Percentiles rank a stretch among this genome's conserved stretches.
Evolutionary conservation across 106 monocot genomes (phyloP).

Genomic region (Platanthera guangdongensis): DNA sequence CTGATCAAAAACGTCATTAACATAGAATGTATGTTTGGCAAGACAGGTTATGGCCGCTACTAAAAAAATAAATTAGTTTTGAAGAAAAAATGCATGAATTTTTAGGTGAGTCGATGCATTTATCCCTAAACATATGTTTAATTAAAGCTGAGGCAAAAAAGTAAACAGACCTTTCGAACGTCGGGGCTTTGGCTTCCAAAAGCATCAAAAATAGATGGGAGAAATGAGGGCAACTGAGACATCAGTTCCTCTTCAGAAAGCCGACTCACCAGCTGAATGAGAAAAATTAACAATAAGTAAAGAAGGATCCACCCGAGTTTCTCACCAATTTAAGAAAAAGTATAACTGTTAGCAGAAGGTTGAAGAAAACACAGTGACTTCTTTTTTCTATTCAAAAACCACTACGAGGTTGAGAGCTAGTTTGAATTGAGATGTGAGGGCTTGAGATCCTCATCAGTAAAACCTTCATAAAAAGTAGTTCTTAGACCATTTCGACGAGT

Average conservation of each 20-base stretch:
- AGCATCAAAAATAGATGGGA: slow-evolving; percentile 94
- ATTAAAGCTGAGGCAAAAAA: neutral
- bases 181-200: slow-evolving; percentile 90
- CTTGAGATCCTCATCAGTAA: too few species aligned
- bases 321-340: too few species aligned
- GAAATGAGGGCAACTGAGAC: slow-evolving; percentile 78
- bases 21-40: too few species aligned
- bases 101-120: neutral
- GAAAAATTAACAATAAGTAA: neutral
- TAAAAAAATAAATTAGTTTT: neutral
- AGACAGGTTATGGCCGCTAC: neutral
- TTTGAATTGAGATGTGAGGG: too few species aligned
- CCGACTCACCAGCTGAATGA: slow-evolving; percentile 67
- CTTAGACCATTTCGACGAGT: too few species aligned
- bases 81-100: neutral
- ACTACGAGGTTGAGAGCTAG: too few species aligned
- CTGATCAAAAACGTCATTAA: too few species aligned
- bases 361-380: too few species aligned
- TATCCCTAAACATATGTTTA: neutral
- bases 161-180: slow-evolving; percentile 73
- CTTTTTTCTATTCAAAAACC: too few species aligned
- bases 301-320: too few species aligned
- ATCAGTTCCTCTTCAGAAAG: slow-evolving; percentile 85
- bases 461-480: too few species aligned
- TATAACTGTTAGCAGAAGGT: too few species aligned